These are phyloP conservation scores for Eudorina sp. DNA, from an alignment of 139 green algal genomes.

Conservation along the genomic window DNA sequence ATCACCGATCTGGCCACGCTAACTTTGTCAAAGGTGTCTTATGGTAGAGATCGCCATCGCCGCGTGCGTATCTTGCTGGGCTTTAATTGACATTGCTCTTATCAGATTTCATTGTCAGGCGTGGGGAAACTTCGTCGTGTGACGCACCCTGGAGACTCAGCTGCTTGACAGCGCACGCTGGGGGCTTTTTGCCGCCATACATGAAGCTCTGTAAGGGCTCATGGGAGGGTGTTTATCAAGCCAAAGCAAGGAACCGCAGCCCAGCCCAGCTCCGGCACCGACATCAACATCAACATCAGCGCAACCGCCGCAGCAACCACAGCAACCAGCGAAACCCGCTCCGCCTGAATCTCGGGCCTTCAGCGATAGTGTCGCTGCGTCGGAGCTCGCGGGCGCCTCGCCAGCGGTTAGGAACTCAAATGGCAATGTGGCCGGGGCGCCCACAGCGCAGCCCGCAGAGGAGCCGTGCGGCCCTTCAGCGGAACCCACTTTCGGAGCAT, in stretches of 20 bases:
- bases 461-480: not conserved
- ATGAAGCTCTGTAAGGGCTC: slow-evolving; percentile 18
- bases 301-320: not conserved
- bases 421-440: not conserved
- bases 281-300: not conserved
- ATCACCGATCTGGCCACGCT: too few relatives aligned
- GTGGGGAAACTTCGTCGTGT: too few relatives aligned
- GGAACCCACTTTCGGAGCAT: not conserved
- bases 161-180: too few relatives aligned
- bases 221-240: slow-evolving; percentile 38
- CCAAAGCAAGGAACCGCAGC: not conserved
- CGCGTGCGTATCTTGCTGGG: too few relatives aligned
- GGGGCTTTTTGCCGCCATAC: not conserved
- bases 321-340: not conserved
- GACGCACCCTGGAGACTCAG: too few relatives aligned
- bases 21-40: too few relatives aligned
- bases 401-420: not conserved
- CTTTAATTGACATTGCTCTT: too few relatives aligned
- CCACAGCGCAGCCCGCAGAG: not conserved
- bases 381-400: not conserved
- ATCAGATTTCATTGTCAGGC: too few relatives aligned
- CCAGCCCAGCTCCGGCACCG: not conserved
- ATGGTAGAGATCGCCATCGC: too few relatives aligned
- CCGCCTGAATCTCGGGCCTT: not conserved
- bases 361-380: not conserved